Conservation (phyloP, 768 basidiomycete genomes). For the Boletus rufocinnamomeus region DNA sequence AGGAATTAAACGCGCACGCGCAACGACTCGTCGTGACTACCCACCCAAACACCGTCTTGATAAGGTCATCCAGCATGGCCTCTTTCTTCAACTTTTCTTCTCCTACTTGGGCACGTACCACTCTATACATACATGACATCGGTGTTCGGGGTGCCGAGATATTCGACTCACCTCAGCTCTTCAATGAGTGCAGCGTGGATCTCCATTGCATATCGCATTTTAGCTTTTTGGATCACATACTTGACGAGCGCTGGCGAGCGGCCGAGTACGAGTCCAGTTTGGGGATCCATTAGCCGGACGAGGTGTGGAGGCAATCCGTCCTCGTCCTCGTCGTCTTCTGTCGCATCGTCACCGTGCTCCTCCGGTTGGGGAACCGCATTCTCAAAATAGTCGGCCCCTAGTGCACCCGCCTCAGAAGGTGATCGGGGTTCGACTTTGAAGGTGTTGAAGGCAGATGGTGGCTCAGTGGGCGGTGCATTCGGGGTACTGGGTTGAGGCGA, state of each 20-base stretch:
- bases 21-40: constrained; percentile 16
- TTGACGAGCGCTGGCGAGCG: constrained; percentile 69
- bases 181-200: constrained; percentile 66
- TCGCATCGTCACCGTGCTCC: constrained; percentile 19
- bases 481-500: constrained; percentile 27
- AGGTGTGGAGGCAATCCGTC: constrained; percentile 61
- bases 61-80: constrained; percentile 53
- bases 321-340: constrained; percentile 36
- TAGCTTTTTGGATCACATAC: constrained; percentile 73
- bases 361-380: constrained; percentile 17
- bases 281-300: constrained; percentile 48
- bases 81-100: constrained; percentile 63
- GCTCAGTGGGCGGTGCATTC: constrained; percentile 23
- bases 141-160: neutral
- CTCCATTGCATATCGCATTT: constrained; percentile 65
- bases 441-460: constrained; percentile 49
- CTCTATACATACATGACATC: constrained; percentile 25
- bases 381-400: constrained; percentile 38
- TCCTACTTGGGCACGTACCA: constrained; percentile 51
- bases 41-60: constrained; percentile 55
- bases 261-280: constrained; percentile 65
- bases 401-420: constrained; percentile 39
- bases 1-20: neutral
- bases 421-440: constrained; percentile 64
- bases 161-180: constrained; percentile 49